These are phyloP conservation scores for Setaria viridis DNA, from an alignment of 202 grass and related monocot genomes.

Conservation along the genomic window DNA sequence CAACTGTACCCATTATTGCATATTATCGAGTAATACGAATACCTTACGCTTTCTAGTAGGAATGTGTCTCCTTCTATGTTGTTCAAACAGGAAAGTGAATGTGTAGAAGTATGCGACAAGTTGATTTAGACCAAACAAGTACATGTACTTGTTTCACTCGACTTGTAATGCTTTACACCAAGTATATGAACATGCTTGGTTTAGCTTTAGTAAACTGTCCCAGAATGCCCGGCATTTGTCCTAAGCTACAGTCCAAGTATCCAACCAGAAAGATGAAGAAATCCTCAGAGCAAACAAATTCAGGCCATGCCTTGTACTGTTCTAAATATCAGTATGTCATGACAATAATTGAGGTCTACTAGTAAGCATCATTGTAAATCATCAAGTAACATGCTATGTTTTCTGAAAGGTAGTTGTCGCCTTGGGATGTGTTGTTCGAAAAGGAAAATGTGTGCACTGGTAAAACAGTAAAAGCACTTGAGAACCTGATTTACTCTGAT, in stretches of 20 bases:
- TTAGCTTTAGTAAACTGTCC: slow-evolving; percentile 19
- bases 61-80: neutral
- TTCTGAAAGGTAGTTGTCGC: neutral
- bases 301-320: slow-evolving; percentile 1
- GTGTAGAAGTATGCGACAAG: neutral
- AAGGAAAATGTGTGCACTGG: neutral
- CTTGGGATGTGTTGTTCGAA: neutral
- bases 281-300: slow-evolving; percentile 22
- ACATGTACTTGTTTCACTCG: too few relatives aligned
- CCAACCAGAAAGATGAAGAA: neutral
- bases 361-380: neutral
- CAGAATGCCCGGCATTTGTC: neutral
- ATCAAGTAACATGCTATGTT: neutral
- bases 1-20: neutral
- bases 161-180: too few relatives aligned
- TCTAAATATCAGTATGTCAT: neutral
- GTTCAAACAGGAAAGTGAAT: neutral
- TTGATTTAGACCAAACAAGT: neutral
- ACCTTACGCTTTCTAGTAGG: neutral
- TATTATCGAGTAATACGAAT: neutral
- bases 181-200: neutral
- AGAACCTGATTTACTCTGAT: neutral
- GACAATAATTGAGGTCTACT: slow-evolving; percentile 22
- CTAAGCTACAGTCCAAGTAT: slow-evolving; percentile 23
- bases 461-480: neutral